Evolutionary conservation across 345 rosid genomes (phyloP).

Genomic region (Laguncularia racemosa): DNA sequence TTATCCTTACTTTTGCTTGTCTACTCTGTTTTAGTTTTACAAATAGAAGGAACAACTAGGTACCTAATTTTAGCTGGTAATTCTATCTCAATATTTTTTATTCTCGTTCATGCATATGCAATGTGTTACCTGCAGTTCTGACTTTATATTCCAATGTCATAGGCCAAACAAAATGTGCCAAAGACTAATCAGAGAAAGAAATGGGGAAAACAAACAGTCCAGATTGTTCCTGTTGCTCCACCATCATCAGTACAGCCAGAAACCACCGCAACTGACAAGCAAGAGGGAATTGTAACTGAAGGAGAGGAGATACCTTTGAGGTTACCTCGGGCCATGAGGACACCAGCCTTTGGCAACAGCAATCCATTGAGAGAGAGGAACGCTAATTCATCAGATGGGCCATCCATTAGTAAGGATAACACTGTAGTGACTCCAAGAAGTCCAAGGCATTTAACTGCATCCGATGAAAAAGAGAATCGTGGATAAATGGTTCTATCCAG

Average conservation of each 20-base stretch:
- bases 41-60: too few species aligned
- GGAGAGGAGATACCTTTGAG: conserved; percentile 41
- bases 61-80: too few species aligned
- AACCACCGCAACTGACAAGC: conserved; percentile 19
- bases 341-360: conserved; percentile 48
- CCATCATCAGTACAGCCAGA: conserved; percentile 31
- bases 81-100: neutral
- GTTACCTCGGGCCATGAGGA: conserved; percentile 75
- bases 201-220: conserved; percentile 59
- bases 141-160: conserved; percentile 11
- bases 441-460: conserved; percentile 37
- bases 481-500: conserved; percentile 6
- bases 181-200: conserved; percentile 71
- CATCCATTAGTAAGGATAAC: conserved; percentile 28
- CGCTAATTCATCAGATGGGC: conserved; percentile 38
- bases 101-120: neutral
- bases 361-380: conserved; percentile 76
- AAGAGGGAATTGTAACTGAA: conserved; percentile 24
- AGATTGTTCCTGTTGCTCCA: conserved; percentile 66
- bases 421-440: conserved; percentile 26
- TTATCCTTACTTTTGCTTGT: neutral
- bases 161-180: conserved; percentile 64
- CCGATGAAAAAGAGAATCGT: conserved; percentile 78
- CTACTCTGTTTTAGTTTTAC: too few species aligned
- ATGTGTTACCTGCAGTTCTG: neutral